phyloP scores from a whole-genome alignment of 2,329 filamentous ascomycete genomes.

The Tolypocladium endophyticum region DNA sequence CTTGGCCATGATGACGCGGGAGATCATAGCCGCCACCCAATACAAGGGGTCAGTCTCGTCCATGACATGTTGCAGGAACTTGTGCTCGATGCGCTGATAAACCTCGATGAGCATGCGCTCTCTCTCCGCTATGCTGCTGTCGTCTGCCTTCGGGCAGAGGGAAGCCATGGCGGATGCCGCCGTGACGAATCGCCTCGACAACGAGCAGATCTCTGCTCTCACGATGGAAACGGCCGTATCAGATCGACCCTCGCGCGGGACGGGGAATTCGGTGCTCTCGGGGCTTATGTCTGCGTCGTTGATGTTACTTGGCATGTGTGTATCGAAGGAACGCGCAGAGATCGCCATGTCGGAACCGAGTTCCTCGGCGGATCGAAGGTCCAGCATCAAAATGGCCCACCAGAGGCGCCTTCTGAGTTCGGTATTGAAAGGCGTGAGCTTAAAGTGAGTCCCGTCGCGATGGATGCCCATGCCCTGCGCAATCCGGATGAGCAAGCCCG shows the following conservation, averaged over 20 bases:
- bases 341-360: slow-evolving; percentile 37
- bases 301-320: slow-evolving; percentile 36
- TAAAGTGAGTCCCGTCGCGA: slow-evolving; percentile 39
- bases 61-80: slow-evolving; percentile 42
- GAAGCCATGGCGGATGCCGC: slow-evolving; percentile 22
- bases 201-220: slow-evolving; percentile 38
- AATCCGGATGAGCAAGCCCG: slow-evolving; percentile 46
- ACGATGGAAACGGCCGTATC: slow-evolving; percentile 39
- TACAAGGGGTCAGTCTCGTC: slow-evolving; percentile 42
- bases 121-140: slow-evolving; percentile 21
- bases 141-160: slow-evolving; percentile 16
- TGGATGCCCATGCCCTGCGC: slow-evolving; percentile 52
- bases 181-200: slow-evolving; percentile 24
- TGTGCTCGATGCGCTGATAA: slow-evolving; percentile 42
- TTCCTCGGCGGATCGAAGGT: slow-evolving; percentile 44
- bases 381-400: slow-evolving; percentile 49
- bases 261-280: slow-evolving; percentile 34
- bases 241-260: slow-evolving; percentile 37
- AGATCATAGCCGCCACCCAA: slow-evolving; percentile 59
- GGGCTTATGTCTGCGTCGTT: slow-evolving; percentile 38
- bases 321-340: slow-evolving; percentile 31
- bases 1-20: slow-evolving; percentile 64
- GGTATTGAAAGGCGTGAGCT: slow-evolving; percentile 44
- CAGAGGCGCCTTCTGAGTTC: slow-evolving; percentile 52
- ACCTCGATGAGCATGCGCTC: slow-evolving; percentile 39